Base-by-base conservation (phyloP, 805 yeast genomes). In the Candida maesae region DNA sequence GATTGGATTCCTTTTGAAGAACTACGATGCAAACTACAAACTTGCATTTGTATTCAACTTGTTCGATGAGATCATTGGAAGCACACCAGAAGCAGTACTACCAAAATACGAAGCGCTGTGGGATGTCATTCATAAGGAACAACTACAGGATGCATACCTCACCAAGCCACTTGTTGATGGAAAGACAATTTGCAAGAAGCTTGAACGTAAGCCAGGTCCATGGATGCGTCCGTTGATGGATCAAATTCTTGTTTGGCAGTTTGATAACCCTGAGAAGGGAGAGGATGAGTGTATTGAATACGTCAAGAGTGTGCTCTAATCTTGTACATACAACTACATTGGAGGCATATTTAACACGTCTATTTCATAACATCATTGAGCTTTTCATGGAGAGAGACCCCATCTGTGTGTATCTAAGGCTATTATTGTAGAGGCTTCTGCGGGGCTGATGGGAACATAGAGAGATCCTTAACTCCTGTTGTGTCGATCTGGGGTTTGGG, bases 131-230 rank as follows among this genome's bases (percentile, higher is more conserved):
- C 24, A 23, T 6, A 33, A 40, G 4, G 51, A 52, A 23, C 21
- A 41, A 0, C 21, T 55, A 17, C 44, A 48, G 8, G 45, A 46
- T 2, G 79, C 73, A 0, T 70, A 76, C 53, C 57, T 53, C 0
- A 45, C 83, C 42, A 84, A 78, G 53, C 85, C 91, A 2, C 49
- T 86, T 6, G 61, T 90, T 11, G 88, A 86, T 60, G 95, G 99
- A 13, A 87, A 84, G 51, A 74, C 76, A 33, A 60, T 91, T 33
- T 65, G 74, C 38, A 62, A 66, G 32, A 60, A 67, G 16, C 60
- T 84, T 21, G 63, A 70, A 17, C 66, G 68, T 41, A 84, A 82
- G 55, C 86, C 91, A 0, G 99, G 99, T 0, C 89, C 90, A 6
- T 89, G 97, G 96, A 70, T 91, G 73, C 69, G 76, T 8, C 62